Base-by-base conservation (phyloP, 2,329 filamentous ascomycete species). In the Rhinocladiella similis region DNA sequence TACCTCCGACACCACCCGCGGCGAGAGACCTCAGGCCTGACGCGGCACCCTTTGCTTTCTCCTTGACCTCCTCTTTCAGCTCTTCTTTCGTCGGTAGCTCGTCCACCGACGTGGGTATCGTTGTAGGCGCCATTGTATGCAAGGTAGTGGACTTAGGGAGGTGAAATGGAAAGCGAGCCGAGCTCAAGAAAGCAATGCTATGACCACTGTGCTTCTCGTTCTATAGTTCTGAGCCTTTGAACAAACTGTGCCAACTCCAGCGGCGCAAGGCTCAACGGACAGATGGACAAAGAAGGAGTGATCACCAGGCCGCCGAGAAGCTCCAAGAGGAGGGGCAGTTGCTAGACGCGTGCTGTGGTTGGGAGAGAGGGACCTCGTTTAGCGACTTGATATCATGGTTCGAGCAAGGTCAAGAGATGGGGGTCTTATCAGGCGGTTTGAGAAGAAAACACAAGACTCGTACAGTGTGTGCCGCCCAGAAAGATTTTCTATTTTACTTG, bases 1-100 rank as follows among this genome's bases (percentile, higher is more conserved):
- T 75, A 67, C 94, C 94, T 66, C 94, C 94, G 58, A 96, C 95
- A 61, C 91, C 94, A 67, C 94, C 94, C 6, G 93, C 93, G 7
- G 82, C 87, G 50, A 99, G 83, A 41, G 93, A 94, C 58, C 93
- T 88, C 62, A 96, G 73, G 72, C 84, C 84, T 53, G 84, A 81
- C 46, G 87, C 68, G 1, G 82, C 81, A 47, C 76, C 76, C 65
- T 82, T 82, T 10, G 61, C 61, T 22, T 77, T 78, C 41, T 73
- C 73, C 50, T 75, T 74, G 53, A 79, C 78, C 71, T 81, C 77
- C 62, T 81, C 70, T 61, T 81, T 82, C 58, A 82, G 67, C 66
- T 82, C 77, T 49, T 76, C 73, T 9, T 65, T 68, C 5, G 71
- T 72, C 16, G 71, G 71, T 19, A 73, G 63, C 29, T 66, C 58